These are phyloP conservation scores for Lentinula aciculospora DNA, from an alignment of 768 basidiomycete species.

Conservation along the genomic window DNA sequence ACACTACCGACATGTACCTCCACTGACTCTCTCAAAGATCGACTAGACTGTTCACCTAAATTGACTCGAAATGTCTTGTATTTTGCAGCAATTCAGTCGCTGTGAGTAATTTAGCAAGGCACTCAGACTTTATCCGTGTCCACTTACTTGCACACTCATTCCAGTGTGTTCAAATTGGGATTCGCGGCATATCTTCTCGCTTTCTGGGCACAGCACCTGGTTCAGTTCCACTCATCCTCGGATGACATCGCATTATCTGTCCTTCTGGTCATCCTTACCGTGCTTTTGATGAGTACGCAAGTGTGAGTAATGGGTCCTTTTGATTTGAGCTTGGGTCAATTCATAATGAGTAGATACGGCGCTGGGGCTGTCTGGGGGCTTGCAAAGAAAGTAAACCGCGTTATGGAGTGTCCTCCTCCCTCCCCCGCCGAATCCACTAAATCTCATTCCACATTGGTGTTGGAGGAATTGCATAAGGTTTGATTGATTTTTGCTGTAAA, in stretches of 20 bases:
- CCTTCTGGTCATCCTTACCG: background rate
- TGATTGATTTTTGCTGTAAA: background rate
- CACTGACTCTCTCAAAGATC: background rate
- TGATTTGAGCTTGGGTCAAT: too few species aligned
- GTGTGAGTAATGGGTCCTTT: background rate
- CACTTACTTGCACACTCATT: background rate
- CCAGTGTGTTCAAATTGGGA: background rate
- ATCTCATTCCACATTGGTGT: background rate
- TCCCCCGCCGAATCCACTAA: background rate
- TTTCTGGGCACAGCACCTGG: background rate
- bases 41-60: background rate
- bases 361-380: background rate
- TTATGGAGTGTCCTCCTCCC: background rate
- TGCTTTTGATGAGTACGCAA: background rate
- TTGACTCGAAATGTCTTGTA: background rate
- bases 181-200: conserved; percentile 1
- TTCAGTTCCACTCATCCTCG: background rate
- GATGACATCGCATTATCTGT: conserved; percentile 1
- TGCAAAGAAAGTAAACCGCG: background rate
- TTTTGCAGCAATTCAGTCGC: background rate
- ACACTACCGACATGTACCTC: too few species aligned
- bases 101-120: too few species aligned
- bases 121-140: too few species aligned
- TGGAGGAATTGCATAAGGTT: background rate
- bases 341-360: background rate